These are phyloP conservation scores for Entomophthora muscae DNA, from an alignment of 371 early-diverging fungal species.

Conservation along the genomic window DNA sequence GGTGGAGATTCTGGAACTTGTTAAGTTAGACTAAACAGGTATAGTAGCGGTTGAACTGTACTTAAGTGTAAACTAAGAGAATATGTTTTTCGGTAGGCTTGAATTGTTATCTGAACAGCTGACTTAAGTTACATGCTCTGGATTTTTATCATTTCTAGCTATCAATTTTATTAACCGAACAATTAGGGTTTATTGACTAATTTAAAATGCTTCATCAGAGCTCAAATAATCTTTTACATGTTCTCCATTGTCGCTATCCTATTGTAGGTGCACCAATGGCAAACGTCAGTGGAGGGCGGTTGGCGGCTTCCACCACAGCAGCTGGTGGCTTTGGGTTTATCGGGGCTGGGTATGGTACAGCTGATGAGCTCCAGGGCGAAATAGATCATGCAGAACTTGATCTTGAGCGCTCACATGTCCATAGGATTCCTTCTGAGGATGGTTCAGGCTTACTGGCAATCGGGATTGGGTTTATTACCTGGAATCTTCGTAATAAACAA, in stretches of 20 bases:
- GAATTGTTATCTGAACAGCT: too few species aligned
- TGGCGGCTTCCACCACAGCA: slow-evolving; percentile 5
- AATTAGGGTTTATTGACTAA: too few species aligned
- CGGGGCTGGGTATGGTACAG: slow-evolving; percentile 5
- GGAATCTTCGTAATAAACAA: slow-evolving; percentile 14
- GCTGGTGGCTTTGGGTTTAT: slow-evolving; percentile 12
- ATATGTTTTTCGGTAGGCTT: too few species aligned
- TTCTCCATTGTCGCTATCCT: neutral
- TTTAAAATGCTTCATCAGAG: neutral
- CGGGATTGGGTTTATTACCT: slow-evolving; percentile 20
- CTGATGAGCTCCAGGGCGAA: neutral
- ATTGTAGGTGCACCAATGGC: slow-evolving; percentile 12
- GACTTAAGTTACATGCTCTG: too few species aligned
- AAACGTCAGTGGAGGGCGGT: neutral
- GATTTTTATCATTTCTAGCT: too few species aligned
- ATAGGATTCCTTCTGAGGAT: neutral
- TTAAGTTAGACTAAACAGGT: too few species aligned
- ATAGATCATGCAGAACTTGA: slow-evolving; percentile 2
- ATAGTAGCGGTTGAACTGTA: too few species aligned
- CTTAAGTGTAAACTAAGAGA: too few species aligned
- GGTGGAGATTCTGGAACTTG: too few species aligned
- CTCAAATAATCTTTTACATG: neutral
- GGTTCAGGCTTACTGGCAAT: slow-evolving; percentile 10
- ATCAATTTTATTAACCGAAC: too few species aligned
- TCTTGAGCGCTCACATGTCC: neutral